Conservation (phyloP, 2,329 filamentous ascomycete genomes). For the Scedosporium minutisporum region DNA sequence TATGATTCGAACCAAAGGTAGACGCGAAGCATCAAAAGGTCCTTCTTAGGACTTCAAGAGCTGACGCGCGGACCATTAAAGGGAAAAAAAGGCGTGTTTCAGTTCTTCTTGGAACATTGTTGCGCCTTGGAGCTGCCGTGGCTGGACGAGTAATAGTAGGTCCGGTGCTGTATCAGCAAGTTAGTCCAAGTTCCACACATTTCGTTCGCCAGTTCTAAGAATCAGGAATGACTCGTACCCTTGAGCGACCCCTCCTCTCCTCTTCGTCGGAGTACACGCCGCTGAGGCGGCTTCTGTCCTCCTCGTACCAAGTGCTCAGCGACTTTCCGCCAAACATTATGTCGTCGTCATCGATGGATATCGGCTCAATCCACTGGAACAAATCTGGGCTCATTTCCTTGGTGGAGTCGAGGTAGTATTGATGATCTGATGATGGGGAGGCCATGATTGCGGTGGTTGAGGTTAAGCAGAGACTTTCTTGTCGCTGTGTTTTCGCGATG, state of each 20-base stretch:
- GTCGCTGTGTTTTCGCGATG: not conserved
- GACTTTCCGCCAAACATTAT: slow-evolving; percentile 52
- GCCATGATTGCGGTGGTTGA: not conserved
- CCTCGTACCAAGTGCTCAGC: slow-evolving; percentile 50
- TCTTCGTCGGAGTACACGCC: slow-evolving; percentile 26
- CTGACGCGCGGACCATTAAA: not conserved
- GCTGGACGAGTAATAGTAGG: not conserved
- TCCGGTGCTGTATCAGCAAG: not conserved
- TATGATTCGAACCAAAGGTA: not conserved
- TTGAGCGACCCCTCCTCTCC: slow-evolving; percentile 28
- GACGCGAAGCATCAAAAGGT: not conserved
- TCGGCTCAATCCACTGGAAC: slow-evolving; percentile 41
- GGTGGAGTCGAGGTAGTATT: not conserved
- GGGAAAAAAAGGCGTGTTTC: not conserved
- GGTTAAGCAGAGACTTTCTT: not conserved
- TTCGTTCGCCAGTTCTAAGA: not conserved
- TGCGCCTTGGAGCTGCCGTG: slow-evolving; percentile 2
- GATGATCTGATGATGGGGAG: not conserved
- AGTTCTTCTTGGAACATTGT: slow-evolving; percentile 2
- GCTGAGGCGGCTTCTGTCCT: slow-evolving; percentile 38
- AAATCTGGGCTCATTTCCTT: slow-evolving; percentile 7
- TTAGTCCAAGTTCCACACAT: not conserved
- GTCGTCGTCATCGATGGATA: slow-evolving; percentile 51
- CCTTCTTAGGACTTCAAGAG: not conserved
- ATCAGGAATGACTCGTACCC: slow-evolving; percentile 17